A percentile compares a stretch with the other conserved stretches of the same genome.
Conservation (phyloP, 1,284 basidiomycete genomes). For the Melampsora larici-populina region DNA sequence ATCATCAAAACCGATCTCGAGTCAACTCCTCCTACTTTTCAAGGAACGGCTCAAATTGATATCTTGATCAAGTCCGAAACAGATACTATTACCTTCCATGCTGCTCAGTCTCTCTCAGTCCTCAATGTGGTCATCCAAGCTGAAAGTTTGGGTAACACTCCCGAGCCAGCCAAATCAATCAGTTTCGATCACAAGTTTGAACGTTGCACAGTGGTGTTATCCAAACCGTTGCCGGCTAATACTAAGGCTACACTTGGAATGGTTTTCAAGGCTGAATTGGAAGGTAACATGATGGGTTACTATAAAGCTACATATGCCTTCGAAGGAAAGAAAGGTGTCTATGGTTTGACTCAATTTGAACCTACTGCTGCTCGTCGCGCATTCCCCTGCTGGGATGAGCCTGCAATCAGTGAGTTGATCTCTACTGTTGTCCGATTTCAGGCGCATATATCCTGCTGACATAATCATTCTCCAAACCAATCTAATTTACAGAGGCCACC, state of each 20-base stretch:
- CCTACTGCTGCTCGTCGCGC: conserved; percentile 72
- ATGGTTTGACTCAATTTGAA: conserved; percentile 59
- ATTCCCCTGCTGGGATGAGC: conserved; percentile 78
- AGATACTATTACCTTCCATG: conserved; percentile 40
- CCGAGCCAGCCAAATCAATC: conserved; percentile 24
- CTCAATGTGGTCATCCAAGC: conserved; percentile 30
- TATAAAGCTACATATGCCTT: conserved; percentile 37
- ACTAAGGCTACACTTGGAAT: conserved; percentile 35
- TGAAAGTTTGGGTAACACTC: conserved; percentile 11
- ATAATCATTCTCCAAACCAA: no score
- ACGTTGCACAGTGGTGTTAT: conserved; percentile 26
- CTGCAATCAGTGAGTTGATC: conserved; percentile 63
- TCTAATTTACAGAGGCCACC: conserved; percentile 29
- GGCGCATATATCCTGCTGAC: no score
- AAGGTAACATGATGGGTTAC: conserved; percentile 44
- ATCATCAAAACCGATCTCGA: conserved; percentile 42
- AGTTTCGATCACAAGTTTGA: conserved; percentile 42
- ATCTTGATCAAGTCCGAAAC: conserved; percentile 21
- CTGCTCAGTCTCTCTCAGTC: conserved; percentile 28
- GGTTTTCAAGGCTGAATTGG: conserved; percentile 37
- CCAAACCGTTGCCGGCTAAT: conserved; percentile 11
- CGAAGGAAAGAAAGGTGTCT: conserved; percentile 46
- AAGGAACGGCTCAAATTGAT: conserved; percentile 39
- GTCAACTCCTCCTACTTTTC: conserved; percentile 34
- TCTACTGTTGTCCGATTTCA: background rate